A percentile compares a stretch with the other conserved stretches of the same genome.
Evolutionary conservation across 2,329 filamentous ascomycete species (phyloP).

Genomic region (Aspergillus japonicus): DNA sequence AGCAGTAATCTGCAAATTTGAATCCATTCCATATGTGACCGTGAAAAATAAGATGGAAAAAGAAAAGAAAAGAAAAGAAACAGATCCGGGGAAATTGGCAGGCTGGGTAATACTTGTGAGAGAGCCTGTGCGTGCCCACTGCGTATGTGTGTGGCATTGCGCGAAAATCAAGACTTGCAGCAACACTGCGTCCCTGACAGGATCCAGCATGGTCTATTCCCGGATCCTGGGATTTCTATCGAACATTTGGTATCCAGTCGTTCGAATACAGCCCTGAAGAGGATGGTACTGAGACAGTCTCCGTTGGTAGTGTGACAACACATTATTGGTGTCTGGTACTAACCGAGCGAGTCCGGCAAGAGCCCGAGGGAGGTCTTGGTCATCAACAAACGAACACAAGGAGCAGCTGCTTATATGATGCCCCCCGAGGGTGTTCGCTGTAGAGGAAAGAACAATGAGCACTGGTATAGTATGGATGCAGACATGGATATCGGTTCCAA

Average conservation of each 20-base stretch:
- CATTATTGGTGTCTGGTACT: neutral
- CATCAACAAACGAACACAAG: neutral
- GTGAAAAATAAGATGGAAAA: conserved; percentile 13
- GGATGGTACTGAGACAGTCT: neutral
- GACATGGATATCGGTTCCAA: neutral
- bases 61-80: conserved; percentile 15
- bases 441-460: neutral
- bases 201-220: conserved; percentile 14
- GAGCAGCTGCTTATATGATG: neutral
- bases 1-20: conserved; percentile 13
- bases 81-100: conserved; percentile 29
- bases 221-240: conserved; percentile 6
- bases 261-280: neutral
- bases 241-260: neutral
- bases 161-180: conserved; percentile 15
- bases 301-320: neutral
- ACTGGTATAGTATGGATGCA: neutral
- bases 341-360: neutral
- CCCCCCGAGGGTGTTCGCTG: neutral
- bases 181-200: conserved; percentile 19
- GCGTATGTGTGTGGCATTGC: conserved; percentile 24
- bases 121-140: conserved; percentile 19
- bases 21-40: conserved; percentile 16
- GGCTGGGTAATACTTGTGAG: conserved; percentile 27
- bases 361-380: neutral